Evolutionary conservation across 2,329 filamentous ascomycete species (phyloP), one percentile per base, ranked within the genome.

Genomic region (Cyphellophora attinorum): DNA sequence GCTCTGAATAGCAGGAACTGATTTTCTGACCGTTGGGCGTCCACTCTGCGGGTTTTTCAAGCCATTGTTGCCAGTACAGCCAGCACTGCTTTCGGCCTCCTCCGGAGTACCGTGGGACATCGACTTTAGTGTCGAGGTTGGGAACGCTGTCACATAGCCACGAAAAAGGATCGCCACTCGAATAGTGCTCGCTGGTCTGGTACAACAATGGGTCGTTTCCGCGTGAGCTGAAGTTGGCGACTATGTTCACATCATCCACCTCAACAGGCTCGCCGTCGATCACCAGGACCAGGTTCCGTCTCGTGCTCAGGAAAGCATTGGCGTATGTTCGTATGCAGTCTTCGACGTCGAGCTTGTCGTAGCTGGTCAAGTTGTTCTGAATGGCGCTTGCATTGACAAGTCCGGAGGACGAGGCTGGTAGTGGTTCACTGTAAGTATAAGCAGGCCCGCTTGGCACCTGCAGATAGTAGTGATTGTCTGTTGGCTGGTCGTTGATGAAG

Each of bases 1-100:
- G 15, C 35, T 49, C 43, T 11, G 38, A 40, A 10, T 46, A 30
- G 27, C 45, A 49, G 27, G 44, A 46, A 13, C 42, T 28, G 8
- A 45, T 33, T 14, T 35, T 25, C 27, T 41, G 36, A 15, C 35
- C 35, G n/a, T 27, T 41, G 2, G 40, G 40, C n/a, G 19, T 18
- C 45, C 45, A 47, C 25, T 37, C 15, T 18, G 39, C 36, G 2
- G n/a, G 8, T n/a, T 25, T 8, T 25, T 8, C 8, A 25, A 25
- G 21, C 21, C 21, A 25, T 25, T 25, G 8, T n/a, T 25, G n/a
- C n/a, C n/a, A n/a, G n/a, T n/a, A n/a, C n/a, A n/a, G n/a, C n/a
- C n/a, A n/a, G n/a, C n/a, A n/a, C n/a, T n/a, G n/a, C n/a, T n/a
- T n/a, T n/a, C n/a, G n/a, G n/a, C n/a, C n/a, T n/a, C n/a, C n/a